Evolutionary conservation across 805 yeast species (phyloP).

Genomic region (Wickerhamomyces sydowiorum): DNA sequence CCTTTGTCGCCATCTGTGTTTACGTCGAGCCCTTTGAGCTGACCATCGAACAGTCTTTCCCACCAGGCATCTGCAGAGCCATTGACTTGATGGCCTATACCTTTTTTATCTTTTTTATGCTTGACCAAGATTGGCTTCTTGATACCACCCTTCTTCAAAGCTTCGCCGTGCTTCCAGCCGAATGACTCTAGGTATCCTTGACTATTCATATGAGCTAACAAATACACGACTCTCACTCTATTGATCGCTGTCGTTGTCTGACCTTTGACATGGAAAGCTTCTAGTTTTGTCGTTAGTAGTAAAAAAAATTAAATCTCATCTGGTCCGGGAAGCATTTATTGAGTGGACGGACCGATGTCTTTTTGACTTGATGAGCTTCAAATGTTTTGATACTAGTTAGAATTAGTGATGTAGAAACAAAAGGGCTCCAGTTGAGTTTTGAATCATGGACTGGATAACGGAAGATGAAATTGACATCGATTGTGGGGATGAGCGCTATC

Average conservation of each 20-base stretch:
- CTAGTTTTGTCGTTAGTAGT: too few species aligned
- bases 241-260: background rate
- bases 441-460: too few species aligned
- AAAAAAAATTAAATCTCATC: background rate
- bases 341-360: background rate
- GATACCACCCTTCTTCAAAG: constrained; percentile 72
- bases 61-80: constrained; percentile 84
- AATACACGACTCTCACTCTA: background rate
- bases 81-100: constrained; percentile 67
- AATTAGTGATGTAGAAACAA: too few species aligned
- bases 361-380: too few species aligned
- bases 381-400: too few species aligned
- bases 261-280: background rate
- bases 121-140: constrained; percentile 82
- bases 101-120: constrained; percentile 87
- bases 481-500: too few species aligned
- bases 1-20: constrained; percentile 19
- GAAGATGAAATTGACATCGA: too few species aligned
- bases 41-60: constrained; percentile 95
- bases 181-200: constrained; percentile 63
- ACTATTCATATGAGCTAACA: too few species aligned
- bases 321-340: background rate
- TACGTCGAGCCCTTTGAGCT: constrained; percentile 71
- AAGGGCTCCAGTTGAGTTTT: too few species aligned
- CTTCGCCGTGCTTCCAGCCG: constrained; percentile 94